Evolutionary conservation across 108 stramenopile genomes (phyloP).

Genomic region (Stephanodiscus minutulus): DNA sequence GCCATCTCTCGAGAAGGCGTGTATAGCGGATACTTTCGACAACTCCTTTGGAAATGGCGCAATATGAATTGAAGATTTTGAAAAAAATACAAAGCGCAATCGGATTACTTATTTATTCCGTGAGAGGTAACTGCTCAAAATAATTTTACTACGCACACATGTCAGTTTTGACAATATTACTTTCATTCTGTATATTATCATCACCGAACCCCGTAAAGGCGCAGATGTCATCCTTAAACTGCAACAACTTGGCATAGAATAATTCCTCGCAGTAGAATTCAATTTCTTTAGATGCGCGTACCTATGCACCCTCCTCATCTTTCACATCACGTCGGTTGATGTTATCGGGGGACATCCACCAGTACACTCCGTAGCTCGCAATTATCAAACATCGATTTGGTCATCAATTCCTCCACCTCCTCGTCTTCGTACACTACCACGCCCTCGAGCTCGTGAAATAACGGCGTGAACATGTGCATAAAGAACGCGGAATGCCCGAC

Average conservation of each 20-base stretch:
- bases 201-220: background rate
- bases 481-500: slow-evolving; percentile 54
- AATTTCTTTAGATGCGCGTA: background rate
- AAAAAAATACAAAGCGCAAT: background rate
- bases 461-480: slow-evolving; percentile 53
- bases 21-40: no score
- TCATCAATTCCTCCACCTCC: slow-evolving; percentile 42
- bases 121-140: no score
- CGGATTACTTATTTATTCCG: background rate
- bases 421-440: slow-evolving; percentile 43
- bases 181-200: background rate
- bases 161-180: background rate
- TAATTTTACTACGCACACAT: no score
- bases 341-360: slow-evolving; percentile 31
- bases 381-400: slow-evolving; percentile 30
- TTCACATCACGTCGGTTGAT: background rate
- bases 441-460: slow-evolving; percentile 42
- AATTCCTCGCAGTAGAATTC: background rate
- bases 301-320: background rate
- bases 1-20: background rate
- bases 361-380: slow-evolving; percentile 47
- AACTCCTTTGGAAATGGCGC: background rate
- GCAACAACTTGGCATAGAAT: background rate
- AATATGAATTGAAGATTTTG: background rate
- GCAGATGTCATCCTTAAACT: background rate